Conservation (phyloP, 1,284 basidiomycete species). For the Ustilago cynodontis region DNA sequence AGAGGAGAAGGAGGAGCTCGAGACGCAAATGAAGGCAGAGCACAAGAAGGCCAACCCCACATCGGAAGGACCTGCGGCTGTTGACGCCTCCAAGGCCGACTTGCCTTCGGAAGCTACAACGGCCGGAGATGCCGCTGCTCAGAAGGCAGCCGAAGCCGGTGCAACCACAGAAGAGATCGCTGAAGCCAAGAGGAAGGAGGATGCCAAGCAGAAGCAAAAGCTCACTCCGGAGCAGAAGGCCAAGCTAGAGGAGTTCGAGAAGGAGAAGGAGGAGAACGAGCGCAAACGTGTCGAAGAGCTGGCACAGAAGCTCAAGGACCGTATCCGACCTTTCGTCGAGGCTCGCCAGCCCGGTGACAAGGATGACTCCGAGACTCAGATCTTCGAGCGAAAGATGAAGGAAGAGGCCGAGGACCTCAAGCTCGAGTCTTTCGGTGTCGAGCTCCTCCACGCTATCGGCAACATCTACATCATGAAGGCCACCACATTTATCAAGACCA, state of each 20-base stretch:
- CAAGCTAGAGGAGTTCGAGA: conserved; percentile 68
- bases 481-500: conserved; percentile 85
- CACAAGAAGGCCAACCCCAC: conserved; percentile 52
- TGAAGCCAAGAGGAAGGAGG: conserved; percentile 72
- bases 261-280: conserved; percentile 68
- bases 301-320: conserved; percentile 67
- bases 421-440: conserved; percentile 96
- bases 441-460: conserved; percentile 75
- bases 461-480: conserved; percentile 93
- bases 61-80: conserved; percentile 21
- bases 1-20: conserved; percentile 89
- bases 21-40: conserved; percentile 76
- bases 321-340: conserved; percentile 68
- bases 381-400: conserved; percentile 80
- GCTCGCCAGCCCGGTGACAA: conserved; percentile 87
- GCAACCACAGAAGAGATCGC: conserved; percentile 48
- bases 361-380: conserved; percentile 79
- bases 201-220: conserved; percentile 71
- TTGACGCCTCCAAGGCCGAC: conserved; percentile 37
- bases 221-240: conserved; percentile 80
- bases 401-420: conserved; percentile 95
- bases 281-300: conserved; percentile 66
- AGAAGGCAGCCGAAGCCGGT: conserved; percentile 65
- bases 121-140: conserved; percentile 47
- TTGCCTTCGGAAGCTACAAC: conserved; percentile 35